Evolutionary conservation across 768 basidiomycete genomes (phyloP).

Genomic region (Sporobolomyces pararoseus): DNA sequence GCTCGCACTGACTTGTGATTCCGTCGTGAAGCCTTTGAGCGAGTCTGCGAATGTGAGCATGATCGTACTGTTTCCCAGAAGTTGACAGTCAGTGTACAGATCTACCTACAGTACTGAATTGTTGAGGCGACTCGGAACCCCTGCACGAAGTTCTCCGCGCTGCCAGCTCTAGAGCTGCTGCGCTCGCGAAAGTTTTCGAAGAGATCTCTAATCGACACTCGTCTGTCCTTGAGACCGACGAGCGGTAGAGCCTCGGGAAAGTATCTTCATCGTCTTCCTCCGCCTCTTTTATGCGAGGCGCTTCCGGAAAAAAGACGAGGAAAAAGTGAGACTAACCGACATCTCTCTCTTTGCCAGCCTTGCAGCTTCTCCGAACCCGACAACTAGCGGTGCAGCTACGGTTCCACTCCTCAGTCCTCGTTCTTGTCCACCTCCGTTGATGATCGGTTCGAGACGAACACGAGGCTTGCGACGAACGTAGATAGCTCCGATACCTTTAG

Average conservation of each 20-base stretch:
- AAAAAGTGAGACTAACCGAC: conserved; percentile 61
- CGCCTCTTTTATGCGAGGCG: background rate
- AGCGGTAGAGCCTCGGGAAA: background rate
- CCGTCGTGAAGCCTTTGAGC: conserved; percentile 74
- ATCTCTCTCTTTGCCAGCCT: conserved; percentile 88
- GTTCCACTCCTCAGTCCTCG: conserved; percentile 93
- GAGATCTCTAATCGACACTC: background rate
- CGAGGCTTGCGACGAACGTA: conserved; percentile 90
- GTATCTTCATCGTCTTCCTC: background rate
- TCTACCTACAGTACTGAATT: background rate
- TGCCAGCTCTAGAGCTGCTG: conserved; percentile 19
- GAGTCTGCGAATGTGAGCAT: conserved; percentile 65
- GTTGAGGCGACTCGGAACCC: conserved; percentile 65
- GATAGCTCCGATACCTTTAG: conserved; percentile 90
- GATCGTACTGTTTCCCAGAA: conserved; percentile 63
- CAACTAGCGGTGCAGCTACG: conserved; percentile 75
- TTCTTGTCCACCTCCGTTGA: conserved; percentile 96
- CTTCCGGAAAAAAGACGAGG: background rate
- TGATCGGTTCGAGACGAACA: conserved; percentile 87
- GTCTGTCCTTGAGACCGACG: background rate
- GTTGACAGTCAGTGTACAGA: background rate
- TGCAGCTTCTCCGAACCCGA: conserved; percentile 92
- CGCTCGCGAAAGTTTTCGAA: conserved; percentile 13
- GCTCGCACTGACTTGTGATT: conserved; percentile 77
- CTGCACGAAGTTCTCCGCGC: conserved; percentile 72